Base-by-base conservation (phyloP, 257 asterid genomes). In the Salvia hispanica region DNA sequence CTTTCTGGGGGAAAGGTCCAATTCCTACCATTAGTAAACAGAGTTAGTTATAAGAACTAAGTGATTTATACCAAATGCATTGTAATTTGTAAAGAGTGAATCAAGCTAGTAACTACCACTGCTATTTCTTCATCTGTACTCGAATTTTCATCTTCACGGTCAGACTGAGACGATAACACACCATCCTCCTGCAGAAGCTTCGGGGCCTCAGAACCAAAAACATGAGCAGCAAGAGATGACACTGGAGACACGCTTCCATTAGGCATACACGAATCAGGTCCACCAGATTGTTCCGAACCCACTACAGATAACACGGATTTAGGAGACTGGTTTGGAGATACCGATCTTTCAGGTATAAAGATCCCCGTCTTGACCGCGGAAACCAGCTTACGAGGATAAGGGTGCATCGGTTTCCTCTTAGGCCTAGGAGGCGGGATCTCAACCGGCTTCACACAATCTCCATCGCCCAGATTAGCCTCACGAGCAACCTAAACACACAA, bases 371-470 rank as follows among this genome's bases (percentile, higher is more conserved):
- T 84, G 61, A 37, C 61, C 0, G 81, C 79, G 66, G 82, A 75
- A 47, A 46, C 81, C 39, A 82, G 67, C 79, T 93, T 93, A 31
- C 99, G 95, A 42, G 99, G 99, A 81, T 93, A 93, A 8, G 99
- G 99, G 74, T 90, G 96, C 86, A 85, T 64, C 0, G 99, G 99
- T 56, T 93, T 93, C 76, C 95, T 88, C 79, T 93, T 93, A 0
- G 99, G 99, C 58, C 99, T 85, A 36, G 99, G 99, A 52, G 99
- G 99, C 28, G 99, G 99, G 56, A 93, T 90, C 65, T 90, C 99
- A 48, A 88, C 82, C 11, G 91, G 79, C 72, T 86, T 84, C 51
- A 52, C 87, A 0, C 83, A 57, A 71, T 48, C 48, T 6, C 70
- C 80, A 74, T 90, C 96, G 25, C 83, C 78, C 5, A 64, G 67